phyloP scores from a whole-genome alignment of 768 basidiomycete species.

The Macrocybe gigantea region DNA sequence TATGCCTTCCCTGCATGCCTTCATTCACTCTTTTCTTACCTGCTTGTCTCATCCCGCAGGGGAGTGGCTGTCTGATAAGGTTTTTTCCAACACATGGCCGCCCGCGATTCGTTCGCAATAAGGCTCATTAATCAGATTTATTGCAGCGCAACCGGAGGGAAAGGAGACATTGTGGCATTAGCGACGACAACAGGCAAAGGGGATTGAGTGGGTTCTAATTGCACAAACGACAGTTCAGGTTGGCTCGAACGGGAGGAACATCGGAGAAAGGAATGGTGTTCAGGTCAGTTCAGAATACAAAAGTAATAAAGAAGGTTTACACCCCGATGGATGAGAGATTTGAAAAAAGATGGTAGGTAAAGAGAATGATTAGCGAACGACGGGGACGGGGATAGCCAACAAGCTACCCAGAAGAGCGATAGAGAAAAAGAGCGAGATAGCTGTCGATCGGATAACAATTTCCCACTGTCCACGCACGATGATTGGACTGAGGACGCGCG shows the following conservation, averaged over 20 bases:
- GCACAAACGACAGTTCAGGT: too few relatives aligned
- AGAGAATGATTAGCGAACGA: background rate
- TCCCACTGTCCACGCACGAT: constrained; percentile 84
- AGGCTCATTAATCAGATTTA: too few relatives aligned
- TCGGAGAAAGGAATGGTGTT: constrained; percentile 5
- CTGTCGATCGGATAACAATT: constrained; percentile 60
- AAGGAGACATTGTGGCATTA: background rate
- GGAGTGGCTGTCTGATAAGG: too few relatives aligned
- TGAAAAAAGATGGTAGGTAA: background rate
- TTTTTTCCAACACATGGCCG: too few relatives aligned
- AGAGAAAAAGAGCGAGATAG: constrained; percentile 39
- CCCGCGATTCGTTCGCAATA: too few relatives aligned
- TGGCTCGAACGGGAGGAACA: background rate
- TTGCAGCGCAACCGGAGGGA: background rate
- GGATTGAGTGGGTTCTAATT: too few relatives aligned
- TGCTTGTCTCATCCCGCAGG: too few relatives aligned
- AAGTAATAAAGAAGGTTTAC: background rate
- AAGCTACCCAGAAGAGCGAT: constrained; percentile 35
- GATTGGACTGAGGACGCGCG: constrained; percentile 61
- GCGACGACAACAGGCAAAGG: too few relatives aligned
- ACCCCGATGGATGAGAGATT: background rate
- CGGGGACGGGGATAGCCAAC: constrained; percentile 31
- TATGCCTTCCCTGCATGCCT: too few relatives aligned
- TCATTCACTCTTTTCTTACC: too few relatives aligned
- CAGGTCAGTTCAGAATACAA: background rate